Evolutionary conservation across 2,329 filamentous ascomycete genomes (phyloP).

Genomic region (Hypoxylon sp.): DNA sequence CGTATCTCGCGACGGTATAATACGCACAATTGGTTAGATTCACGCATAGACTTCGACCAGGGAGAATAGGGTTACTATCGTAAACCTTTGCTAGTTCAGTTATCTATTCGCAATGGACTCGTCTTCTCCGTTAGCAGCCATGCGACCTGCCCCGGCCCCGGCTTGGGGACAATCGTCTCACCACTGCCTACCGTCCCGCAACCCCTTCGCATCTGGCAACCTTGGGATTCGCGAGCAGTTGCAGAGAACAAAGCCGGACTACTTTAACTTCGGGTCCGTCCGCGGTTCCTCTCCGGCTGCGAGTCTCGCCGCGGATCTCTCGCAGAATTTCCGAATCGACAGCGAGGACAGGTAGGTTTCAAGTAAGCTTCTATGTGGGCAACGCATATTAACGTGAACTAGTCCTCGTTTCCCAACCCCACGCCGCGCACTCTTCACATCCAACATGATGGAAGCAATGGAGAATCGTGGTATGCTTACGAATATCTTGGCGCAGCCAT

Average conservation of each 20-base stretch:
- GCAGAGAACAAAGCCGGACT: conserved; percentile 73
- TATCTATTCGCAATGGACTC: conserved; percentile 76
- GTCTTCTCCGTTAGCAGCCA: conserved; percentile 92
- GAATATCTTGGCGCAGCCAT: conserved; percentile 1
- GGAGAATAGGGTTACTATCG: conserved; percentile 50
- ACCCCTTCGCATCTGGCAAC: conserved; percentile 69
- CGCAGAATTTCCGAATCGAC: conserved; percentile 96
- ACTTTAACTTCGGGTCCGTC: conserved; percentile 83
- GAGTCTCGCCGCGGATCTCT: conserved; percentile 92
- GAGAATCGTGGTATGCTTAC: conserved; percentile 68
- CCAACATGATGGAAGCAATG: conserved; percentile 71
- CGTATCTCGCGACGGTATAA: conserved; percentile 45
- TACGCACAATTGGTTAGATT: conserved; percentile 43
- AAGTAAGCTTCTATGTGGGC: conserved; percentile 41
- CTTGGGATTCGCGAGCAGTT: conserved; percentile 85
- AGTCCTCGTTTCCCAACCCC: conserved; percentile 88
- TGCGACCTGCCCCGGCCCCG: conserved; percentile 80
- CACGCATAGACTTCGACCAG: conserved; percentile 42
- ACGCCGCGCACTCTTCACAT: conserved; percentile 85
- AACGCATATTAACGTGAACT: conserved; percentile 41
- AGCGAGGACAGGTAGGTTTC: conserved; percentile 78
- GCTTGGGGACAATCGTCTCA: conserved; percentile 70
- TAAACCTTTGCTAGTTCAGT: conserved; percentile 40
- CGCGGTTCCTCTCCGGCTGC: conserved; percentile 90
- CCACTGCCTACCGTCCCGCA: conserved; percentile 61